phyloP scores from a whole-genome alignment of 1,284 basidiomycete genomes.

The Papiliotrema fonsecae region DNA sequence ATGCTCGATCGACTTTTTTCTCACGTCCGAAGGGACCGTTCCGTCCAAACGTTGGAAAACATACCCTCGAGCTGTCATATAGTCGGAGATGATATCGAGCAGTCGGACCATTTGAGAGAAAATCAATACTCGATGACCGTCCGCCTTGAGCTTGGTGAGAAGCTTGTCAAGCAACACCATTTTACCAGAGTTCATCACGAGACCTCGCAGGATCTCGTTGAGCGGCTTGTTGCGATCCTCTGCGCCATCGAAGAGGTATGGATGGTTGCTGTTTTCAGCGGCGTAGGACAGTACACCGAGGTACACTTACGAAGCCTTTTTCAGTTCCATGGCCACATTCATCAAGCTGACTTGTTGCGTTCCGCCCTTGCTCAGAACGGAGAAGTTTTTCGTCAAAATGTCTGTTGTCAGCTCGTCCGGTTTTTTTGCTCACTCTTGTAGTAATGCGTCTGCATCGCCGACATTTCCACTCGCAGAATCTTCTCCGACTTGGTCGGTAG shows the following conservation, averaged over 20 bases:
- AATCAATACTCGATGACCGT: constrained; percentile 93
- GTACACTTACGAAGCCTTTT: constrained; percentile 71
- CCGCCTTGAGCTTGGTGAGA: constrained; percentile 77
- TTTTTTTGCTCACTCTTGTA: constrained; percentile 67
- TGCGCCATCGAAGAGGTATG: constrained; percentile 95
- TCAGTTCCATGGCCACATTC: constrained; percentile 94
- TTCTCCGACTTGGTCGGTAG: constrained; percentile 97
- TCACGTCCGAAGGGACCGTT: constrained; percentile 66
- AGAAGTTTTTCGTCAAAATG: constrained; percentile 96
- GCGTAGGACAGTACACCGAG: neutral
- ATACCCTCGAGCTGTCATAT: constrained; percentile 85
- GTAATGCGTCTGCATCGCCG: constrained; percentile 91
- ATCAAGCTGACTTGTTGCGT: constrained; percentile 83
- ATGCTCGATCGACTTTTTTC: constrained; percentile 78
- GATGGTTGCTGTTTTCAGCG: constrained; percentile 63
- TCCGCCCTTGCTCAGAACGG: constrained; percentile 83
- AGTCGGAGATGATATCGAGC: constrained; percentile 97
- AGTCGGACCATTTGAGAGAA: constrained; percentile 99
- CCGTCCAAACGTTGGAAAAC: constrained; percentile 76
- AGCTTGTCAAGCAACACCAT: constrained; percentile 96
- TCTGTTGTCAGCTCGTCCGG: constrained; percentile 44
- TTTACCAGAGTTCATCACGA: constrained; percentile 98
- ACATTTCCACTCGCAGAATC: constrained; percentile 97
- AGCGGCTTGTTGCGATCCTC: constrained; percentile 61
- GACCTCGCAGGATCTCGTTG: constrained; percentile 86